Evolutionary conservation across 805 yeast genomes (phyloP), one percentile per base, ranked within the genome.

Genomic region (Wickerhamomyces queroliae): DNA sequence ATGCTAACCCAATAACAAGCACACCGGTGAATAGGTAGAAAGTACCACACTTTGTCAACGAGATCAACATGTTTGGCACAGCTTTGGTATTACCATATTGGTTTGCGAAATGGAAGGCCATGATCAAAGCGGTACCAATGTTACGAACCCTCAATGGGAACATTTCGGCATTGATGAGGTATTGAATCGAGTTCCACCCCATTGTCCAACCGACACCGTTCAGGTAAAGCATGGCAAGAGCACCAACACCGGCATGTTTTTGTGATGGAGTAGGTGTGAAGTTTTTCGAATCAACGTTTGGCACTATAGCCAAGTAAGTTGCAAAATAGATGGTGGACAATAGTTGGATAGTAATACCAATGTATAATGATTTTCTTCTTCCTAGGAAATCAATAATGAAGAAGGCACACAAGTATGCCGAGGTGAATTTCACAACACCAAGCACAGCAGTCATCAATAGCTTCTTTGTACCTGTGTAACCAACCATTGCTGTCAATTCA

Each of bases 61-160:
- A 53, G 16, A 72, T 33, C 42, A 77, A 54, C 77, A 76, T 69
- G 33, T 64, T 55, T 15, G 82, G 79, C 30, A 74, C 52, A 1
- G 80, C 79, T 52, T 72, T 74, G 24, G 78, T 66, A 56, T 73
- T 74, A 48, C 77, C 79, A 47, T 67, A 76, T 52, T 76, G 81
- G 57, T 72, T 74, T 22, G 71, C 70, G 49, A 70, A 76, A 50
- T 76, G 82, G 53, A 75, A 64, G 3, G 66, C 68, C 82, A 76
- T 76, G 45, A 72, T 64, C 20, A 70, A 42, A 4, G 78, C 66
- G 34, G 73, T 70, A 21, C 74, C 79, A 45, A 72, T 57, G 27
- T 69, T 66, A 45, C 80, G 64, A 27, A 70, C 62, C 41, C 69
- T 63, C 49, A 75, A 56, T 18, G 81, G 81, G 51, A 75, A 66